A percentile compares a stretch with the other conserved stretches of the same genome.
phyloP scores from a whole-genome alignment of 257 asterid genomes.

The Paulownia fortunei region DNA sequence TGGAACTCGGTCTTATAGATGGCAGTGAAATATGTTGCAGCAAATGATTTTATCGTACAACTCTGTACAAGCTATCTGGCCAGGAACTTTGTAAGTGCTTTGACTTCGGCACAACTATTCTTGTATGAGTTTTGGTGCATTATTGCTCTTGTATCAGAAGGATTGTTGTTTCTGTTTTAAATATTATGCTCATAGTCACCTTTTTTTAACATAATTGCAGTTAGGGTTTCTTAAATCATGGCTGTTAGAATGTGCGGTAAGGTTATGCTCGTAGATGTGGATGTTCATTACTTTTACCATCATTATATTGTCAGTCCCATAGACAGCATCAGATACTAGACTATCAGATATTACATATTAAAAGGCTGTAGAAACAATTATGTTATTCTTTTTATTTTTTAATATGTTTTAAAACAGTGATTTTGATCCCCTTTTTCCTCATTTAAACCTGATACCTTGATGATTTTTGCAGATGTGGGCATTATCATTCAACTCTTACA shows the following conservation, averaged over 20 bases:
- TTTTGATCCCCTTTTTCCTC: constrained; percentile 3
- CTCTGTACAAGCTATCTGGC: constrained; percentile 70
- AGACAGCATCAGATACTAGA: background rate
- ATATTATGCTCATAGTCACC: background rate
- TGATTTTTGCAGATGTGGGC: constrained; percentile 73
- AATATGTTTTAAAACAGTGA: background rate
- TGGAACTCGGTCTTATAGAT: constrained; percentile 63
- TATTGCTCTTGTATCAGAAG: constrained; percentile 2
- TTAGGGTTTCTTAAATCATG: constrained; percentile 2
- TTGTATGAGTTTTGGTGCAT: constrained; percentile 21
- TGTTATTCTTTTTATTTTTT: background rate
- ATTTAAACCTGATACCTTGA: constrained; percentile 21
- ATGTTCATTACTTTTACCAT: background rate
- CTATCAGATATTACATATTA: background rate
- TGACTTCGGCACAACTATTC: constrained; percentile 24
- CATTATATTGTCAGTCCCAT: background rate
- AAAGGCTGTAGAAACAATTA: constrained; percentile 21
- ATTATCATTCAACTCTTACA: constrained; percentile 54
- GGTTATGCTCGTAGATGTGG: constrained; percentile 15
- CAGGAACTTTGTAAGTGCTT: constrained; percentile 80
- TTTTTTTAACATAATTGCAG: background rate
- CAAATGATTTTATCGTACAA: constrained; percentile 59
- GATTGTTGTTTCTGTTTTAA: constrained; percentile 11
- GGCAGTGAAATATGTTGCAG: constrained; percentile 81
- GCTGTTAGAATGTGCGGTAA: constrained; percentile 11